Evolutionary conservation across 768 basidiomycete species (phyloP).

Genomic region (Tylopilus rubrobrunneus): DNA sequence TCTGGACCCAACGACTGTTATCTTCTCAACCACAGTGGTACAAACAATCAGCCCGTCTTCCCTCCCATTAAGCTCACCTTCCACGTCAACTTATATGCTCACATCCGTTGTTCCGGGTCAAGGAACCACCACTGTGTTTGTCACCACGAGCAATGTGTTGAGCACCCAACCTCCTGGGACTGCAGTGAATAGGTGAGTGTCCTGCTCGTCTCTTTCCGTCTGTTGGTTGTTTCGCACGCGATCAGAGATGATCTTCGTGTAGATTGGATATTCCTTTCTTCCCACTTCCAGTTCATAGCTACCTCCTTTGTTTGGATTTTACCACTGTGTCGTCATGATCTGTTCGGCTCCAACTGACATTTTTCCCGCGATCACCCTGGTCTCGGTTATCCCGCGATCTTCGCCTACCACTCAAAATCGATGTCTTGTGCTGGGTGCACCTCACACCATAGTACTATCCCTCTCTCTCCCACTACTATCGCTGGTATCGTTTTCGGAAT

Average conservation of each 20-base stretch:
- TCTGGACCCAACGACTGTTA: constrained; percentile 5
- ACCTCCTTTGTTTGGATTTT: constrained; percentile 9
- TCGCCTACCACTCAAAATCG: constrained; percentile 2
- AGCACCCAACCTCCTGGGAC: constrained; percentile 18
- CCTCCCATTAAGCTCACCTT: not conserved
- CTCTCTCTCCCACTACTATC: constrained; percentile 23
- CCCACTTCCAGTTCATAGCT: not conserved
- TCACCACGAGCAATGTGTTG: constrained; percentile 21
- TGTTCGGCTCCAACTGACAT: constrained; percentile 14
- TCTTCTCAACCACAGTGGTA: constrained; percentile 15
- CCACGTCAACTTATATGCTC: constrained; percentile 19
- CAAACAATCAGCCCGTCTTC: not conserved
- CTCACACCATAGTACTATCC: constrained; percentile 4
- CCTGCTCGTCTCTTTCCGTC: not conserved
- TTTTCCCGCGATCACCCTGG: constrained; percentile 12
- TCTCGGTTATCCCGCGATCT: constrained; percentile 7
- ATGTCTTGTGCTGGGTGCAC: no score
- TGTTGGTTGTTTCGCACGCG: not conserved
- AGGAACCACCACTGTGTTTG: constrained; percentile 13
- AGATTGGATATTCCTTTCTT: constrained; percentile 4
- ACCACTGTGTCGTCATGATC: constrained; percentile 18
- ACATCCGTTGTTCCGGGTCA: constrained; percentile 16
- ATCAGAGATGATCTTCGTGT: constrained; percentile 9
- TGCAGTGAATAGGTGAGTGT: constrained; percentile 14
- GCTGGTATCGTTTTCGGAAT: constrained; percentile 24